Evolutionary conservation across 305 asterid species (phyloP).

Genomic region (Fraxinus velutina): DNA sequence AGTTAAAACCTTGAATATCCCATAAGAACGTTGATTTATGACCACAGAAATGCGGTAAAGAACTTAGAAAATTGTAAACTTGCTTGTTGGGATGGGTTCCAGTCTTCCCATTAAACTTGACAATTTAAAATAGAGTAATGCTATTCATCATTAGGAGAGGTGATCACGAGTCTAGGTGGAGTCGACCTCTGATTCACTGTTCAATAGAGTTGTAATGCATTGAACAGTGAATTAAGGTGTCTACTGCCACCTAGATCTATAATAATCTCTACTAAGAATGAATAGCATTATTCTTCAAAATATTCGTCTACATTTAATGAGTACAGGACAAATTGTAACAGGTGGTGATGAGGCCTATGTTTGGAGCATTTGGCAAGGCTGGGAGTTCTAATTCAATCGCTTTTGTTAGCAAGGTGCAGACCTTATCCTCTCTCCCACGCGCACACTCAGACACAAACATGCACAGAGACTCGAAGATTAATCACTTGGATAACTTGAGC

Average conservation of each 20-base stretch:
- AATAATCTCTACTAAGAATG: neutral
- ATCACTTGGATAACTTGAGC: neutral
- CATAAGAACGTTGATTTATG: neutral
- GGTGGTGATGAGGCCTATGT: slow-evolving; percentile 97
- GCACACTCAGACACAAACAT: neutral
- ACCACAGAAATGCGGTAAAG: neutral
- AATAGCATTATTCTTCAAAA: neutral
- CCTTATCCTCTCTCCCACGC: neutral
- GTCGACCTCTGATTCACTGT: neutral
- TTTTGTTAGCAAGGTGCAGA: slow-evolving; percentile 73
- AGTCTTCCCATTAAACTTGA: neutral
- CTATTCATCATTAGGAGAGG: neutral
- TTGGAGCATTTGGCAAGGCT: slow-evolving; percentile 88
- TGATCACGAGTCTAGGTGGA: neutral
- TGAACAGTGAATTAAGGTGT: neutral
- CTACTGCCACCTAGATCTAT: neutral
- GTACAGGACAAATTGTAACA: slow-evolving; percentile 26
- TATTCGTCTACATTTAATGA: slow-evolving; percentile 16
- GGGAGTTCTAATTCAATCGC: slow-evolving; percentile 81
- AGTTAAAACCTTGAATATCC: neutral
- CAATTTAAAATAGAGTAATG: neutral
- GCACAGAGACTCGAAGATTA: neutral
- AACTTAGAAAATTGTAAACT: neutral
- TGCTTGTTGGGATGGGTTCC: neutral
- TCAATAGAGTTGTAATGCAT: neutral